Evolutionary conservation across 192 early-diverging fungal genomes (phyloP).

Genomic region (Coemansia sp.): DNA sequence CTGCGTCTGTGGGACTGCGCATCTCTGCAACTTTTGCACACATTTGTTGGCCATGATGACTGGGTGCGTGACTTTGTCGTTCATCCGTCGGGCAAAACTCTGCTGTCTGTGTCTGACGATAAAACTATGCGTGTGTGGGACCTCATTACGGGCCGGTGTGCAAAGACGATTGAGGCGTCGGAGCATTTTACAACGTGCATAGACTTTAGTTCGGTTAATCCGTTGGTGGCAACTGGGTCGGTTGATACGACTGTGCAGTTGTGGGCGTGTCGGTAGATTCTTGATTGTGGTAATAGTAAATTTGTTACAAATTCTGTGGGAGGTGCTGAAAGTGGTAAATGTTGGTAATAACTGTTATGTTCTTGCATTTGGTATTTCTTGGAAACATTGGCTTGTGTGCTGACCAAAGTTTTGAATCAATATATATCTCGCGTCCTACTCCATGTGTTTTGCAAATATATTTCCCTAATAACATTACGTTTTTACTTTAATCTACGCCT

Average conservation of each 20-base stretch:
- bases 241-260: constrained; percentile 77
- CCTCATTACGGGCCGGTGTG: constrained; percentile 73
- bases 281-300: not conserved
- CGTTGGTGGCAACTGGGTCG: constrained; percentile 80
- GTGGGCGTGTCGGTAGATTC: constrained; percentile 61
- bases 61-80: constrained; percentile 87
- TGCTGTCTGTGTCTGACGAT: constrained; percentile 86
- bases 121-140: constrained; percentile 91
- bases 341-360: too few relatives aligned
- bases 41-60: constrained; percentile 86
- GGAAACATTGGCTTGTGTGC: too few relatives aligned
- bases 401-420: too few relatives aligned
- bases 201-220: constrained; percentile 62
- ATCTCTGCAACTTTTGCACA: constrained; percentile 67
- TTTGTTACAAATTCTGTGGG: too few relatives aligned
- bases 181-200: constrained; percentile 88
- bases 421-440: too few relatives aligned
- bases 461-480: too few relatives aligned
- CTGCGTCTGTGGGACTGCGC: constrained; percentile 82
- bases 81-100: constrained; percentile 77
- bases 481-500: too few relatives aligned
- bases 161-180: constrained; percentile 81
- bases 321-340: too few relatives aligned
- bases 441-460: too few relatives aligned
- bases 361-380: too few relatives aligned